These are phyloP conservation scores for Paramecium caudatum DNA, from an alignment of 73 alveolate genomes.

Conservation along the genomic window DNA sequence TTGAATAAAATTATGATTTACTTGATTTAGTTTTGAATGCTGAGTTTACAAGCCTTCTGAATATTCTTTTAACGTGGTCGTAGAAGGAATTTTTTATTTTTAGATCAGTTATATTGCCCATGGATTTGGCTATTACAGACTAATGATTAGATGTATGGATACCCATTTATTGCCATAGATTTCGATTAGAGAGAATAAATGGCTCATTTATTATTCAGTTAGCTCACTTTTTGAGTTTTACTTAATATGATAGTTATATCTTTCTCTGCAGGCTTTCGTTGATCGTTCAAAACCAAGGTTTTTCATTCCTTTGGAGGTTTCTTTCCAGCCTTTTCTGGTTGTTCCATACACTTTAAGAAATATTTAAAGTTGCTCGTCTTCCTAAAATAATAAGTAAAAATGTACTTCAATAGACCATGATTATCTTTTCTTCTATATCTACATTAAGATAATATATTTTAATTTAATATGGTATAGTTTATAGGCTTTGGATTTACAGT, in stretches of 20 bases:
- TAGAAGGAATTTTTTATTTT: background rate
- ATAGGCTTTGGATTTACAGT: no score
- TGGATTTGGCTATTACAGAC: background rate
- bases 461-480: no score
- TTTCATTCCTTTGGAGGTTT: no score
- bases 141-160: no score
- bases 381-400: background rate
- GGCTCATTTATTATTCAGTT: conserved; percentile 19
- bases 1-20: background rate
- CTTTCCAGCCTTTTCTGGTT: no score
- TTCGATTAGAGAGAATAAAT: no score
- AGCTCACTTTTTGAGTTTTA: background rate
- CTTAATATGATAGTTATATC: no score
- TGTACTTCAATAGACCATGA: background rate
- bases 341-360: background rate
- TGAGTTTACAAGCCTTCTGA: background rate
- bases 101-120: background rate
- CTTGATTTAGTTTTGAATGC: background rate
- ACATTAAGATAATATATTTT: background rate
- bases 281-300: no score
- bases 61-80: conserved; percentile 11
- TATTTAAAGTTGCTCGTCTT: background rate
- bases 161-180: no score
- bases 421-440: background rate
- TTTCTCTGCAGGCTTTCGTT: no score